phyloP scores from a whole-genome alignment of 306 rosid genomes.

The Sicyos edulis region DNA sequence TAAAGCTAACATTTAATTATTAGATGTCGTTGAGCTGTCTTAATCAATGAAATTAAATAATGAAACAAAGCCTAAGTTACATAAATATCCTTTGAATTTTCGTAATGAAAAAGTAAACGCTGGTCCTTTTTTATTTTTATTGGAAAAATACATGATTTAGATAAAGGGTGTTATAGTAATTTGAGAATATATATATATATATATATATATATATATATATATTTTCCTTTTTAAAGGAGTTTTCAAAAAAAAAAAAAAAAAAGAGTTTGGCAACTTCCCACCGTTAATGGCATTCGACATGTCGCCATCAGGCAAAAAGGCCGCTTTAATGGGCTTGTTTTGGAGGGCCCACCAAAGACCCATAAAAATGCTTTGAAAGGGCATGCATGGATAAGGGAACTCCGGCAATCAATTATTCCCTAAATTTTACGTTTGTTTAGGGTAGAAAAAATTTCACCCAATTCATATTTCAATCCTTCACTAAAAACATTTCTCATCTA shows the following conservation, averaged over 20 bases:
- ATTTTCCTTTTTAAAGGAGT: no score
- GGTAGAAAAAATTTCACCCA: no score
- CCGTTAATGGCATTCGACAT: conserved; percentile 26
- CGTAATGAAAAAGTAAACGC: background rate
- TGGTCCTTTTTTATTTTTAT: background rate
- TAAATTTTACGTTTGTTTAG: no score
- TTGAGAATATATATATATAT: no score
- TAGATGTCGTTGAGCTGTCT: conserved; percentile 18
- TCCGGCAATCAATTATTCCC: no score
- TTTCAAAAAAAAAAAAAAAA: no score
- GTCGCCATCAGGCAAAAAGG: conserved; percentile 26
- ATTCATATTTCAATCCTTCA: no score
- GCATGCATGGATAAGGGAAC: no score
- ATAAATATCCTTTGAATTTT: conserved; percentile 9
- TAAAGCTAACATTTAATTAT: conserved; percentile 1
- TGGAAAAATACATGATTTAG: background rate
- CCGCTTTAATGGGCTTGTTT: conserved; percentile 20
- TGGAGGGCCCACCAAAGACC: conserved; percentile 25
- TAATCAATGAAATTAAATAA: background rate
- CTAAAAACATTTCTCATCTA: no score
- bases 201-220: no score
- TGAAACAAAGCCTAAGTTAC: background rate
- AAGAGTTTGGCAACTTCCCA: conserved; percentile 29
- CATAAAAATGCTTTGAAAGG: no score
- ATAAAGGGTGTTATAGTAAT: background rate